Percentiles rank a stretch among this genome's conserved stretches.
Conservation (phyloP, 306 rosid species). For the Vicia sativa region DNA sequence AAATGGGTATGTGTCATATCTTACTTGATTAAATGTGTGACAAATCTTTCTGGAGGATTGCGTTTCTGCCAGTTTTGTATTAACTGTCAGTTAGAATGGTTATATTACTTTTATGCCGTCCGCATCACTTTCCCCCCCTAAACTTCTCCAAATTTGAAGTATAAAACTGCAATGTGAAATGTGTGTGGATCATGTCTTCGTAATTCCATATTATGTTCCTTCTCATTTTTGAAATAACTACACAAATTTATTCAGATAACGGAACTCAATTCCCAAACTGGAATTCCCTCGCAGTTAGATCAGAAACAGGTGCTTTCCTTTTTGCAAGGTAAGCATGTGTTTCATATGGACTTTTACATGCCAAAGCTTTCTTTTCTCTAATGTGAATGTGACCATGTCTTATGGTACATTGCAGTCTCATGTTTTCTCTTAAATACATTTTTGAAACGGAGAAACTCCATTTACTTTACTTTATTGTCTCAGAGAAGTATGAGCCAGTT, state of each 20-base stretch:
- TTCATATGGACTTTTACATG: constrained; percentile 26
- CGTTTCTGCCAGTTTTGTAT: constrained; percentile 15
- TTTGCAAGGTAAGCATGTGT: constrained; percentile 62
- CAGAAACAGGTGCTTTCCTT: constrained; percentile 58
- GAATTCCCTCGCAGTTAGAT: constrained; percentile 50
- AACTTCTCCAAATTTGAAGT: constrained; percentile 10
- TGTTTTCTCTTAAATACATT: too few species aligned
- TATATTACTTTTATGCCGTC: constrained; percentile 19
- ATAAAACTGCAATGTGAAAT: constrained; percentile 2
- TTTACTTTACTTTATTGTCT: constrained; percentile 43
- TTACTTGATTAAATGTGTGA: constrained; percentile 22
- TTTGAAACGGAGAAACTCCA: constrained; percentile 30
- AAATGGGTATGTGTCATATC: constrained; percentile 72
- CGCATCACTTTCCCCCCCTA: too few species aligned
- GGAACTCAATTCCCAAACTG: constrained; percentile 52
- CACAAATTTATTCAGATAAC: constrained; percentile 56
- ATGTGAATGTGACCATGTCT: constrained; percentile 2
- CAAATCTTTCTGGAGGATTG: constrained; percentile 17
- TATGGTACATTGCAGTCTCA: constrained; percentile 10
- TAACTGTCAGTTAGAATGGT: constrained; percentile 22
- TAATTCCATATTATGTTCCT: constrained; percentile 19
- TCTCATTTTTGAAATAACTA: constrained; percentile 34
- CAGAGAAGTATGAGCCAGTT: constrained; percentile 82
- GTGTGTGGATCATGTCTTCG: constrained; percentile 23
- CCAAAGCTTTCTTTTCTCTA: constrained; percentile 37